phyloP scores from a whole-genome alignment of 2,329 filamentous ascomycete genomes.

The Epichloe hybrida region DNA sequence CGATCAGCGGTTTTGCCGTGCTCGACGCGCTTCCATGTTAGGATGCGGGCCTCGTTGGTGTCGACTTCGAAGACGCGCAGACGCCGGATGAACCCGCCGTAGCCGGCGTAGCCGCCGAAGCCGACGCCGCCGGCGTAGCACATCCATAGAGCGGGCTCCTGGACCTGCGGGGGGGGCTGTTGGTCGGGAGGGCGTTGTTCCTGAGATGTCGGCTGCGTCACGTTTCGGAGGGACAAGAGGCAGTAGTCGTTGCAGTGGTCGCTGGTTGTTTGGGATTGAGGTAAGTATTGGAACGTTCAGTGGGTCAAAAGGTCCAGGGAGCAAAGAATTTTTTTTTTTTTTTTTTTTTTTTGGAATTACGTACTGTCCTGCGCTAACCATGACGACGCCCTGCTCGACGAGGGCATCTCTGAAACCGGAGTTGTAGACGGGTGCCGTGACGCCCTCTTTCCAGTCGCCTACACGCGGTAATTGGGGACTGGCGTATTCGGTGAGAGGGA shows the following conservation, averaged over 20 bases:
- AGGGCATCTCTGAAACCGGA: conserved; percentile 86
- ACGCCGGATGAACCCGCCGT: conserved; percentile 70
- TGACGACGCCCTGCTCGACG: conserved; percentile 69
- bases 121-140: conserved; percentile 88
- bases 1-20: conserved; percentile 38
- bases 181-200: neutral
- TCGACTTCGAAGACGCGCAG: conserved; percentile 88
- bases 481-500: conserved; percentile 81
- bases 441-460: conserved; percentile 67
- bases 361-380: conserved; percentile 85
- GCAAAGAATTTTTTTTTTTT: no score
- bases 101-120: conserved; percentile 91
- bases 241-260: conserved; percentile 98
- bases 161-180: conserved; percentile 5
- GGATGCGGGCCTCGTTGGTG: conserved; percentile 76
- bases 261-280: conserved; percentile 24
- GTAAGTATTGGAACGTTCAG: neutral
- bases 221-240: conserved; percentile 42
- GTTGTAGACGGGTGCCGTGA: conserved; percentile 82
- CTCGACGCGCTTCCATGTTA: conserved; percentile 86
- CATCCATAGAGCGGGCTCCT: conserved; percentile 78
- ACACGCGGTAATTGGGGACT: conserved; percentile 43
- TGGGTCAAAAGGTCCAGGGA: neutral
- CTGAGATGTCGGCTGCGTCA: conserved; percentile 10
- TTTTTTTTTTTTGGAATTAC: conserved; percentile 19